Conservation (phyloP, 805 yeast species). For the Candida ascalaphidarum region DNA sequence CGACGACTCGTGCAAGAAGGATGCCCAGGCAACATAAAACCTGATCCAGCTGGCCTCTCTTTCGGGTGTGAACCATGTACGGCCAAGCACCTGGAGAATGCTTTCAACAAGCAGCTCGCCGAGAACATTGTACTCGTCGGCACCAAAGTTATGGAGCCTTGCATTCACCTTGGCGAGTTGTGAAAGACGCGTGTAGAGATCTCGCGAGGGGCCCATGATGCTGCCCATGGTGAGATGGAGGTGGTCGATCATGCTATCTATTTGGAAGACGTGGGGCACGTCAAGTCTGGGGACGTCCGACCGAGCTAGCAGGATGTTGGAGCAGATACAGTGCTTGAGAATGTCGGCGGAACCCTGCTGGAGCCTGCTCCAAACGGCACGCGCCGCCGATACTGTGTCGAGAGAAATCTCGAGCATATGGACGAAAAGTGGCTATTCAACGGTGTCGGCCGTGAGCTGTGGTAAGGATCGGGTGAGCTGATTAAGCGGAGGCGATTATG, state of each 20-base stretch:
- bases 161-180: conserved; percentile 8
- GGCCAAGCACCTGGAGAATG: conserved; percentile 3
- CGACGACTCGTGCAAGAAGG: conserved; percentile 1
- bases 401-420: no score
- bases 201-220: no score
- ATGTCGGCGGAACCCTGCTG: conserved; percentile 2
- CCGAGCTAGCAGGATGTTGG: conserved; percentile 5
- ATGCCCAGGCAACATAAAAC: conserved; percentile 3
- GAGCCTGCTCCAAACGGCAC: conserved; percentile 1
- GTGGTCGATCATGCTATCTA: no score
- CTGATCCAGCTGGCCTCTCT: conserved; percentile 4
- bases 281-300: no score
- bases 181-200: no score
- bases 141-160: conserved; percentile 9
- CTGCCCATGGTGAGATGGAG: no score
- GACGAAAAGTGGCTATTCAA: no score
- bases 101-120: conserved; percentile 11
- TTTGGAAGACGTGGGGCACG: no score
- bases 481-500: no score
- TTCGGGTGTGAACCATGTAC: conserved; percentile 4
- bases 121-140: conserved; percentile 6
- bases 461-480: no score
- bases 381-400: not conserved
- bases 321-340: conserved; percentile 7
- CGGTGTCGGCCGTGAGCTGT: no score